These are phyloP conservation scores for Apiosordaria backusii DNA, from an alignment of 495 filamentous ascomycete genomes.

Conservation along the genomic window DNA sequence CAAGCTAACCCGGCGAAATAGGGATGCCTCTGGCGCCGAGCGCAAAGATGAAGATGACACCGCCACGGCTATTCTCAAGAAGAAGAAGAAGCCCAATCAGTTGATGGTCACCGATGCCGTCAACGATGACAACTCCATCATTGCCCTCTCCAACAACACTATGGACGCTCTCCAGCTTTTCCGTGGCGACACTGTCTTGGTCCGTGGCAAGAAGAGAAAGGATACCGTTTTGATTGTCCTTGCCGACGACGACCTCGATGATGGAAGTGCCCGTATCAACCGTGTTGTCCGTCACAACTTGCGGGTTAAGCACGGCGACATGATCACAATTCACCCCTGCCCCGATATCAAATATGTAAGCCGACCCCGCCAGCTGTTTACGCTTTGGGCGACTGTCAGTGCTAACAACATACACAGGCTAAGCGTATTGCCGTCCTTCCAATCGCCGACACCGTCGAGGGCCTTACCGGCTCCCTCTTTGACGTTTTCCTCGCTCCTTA, in stretches of 20 bases:
- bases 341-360: conserved; percentile 99
- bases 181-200: conserved; percentile 94
- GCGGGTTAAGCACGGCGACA: conserved; percentile 95
- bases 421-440: conserved; percentile 98
- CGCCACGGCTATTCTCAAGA: conserved; percentile 96
- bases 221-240: conserved; percentile 97
- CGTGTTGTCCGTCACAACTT: conserved; percentile 97
- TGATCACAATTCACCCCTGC: conserved; percentile 96
- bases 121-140: conserved; percentile 99
- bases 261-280: conserved; percentile 94
- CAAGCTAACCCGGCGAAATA: conserved; percentile 42
- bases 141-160: conserved; percentile 95
- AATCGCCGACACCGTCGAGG: conserved; percentile 97
- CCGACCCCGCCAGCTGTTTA: conserved; percentile 10
- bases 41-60: conserved; percentile 86
- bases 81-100: conserved; percentile 99
- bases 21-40: conserved; percentile 86
- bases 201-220: conserved; percentile 99
- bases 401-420: conserved; percentile 54
- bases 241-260: conserved; percentile 96
- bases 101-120: conserved; percentile 98
- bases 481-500: conserved; percentile 99
- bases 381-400: not conserved
- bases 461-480: conserved; percentile 93
- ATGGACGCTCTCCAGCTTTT: conserved; percentile 98